Evolutionary conservation across 768 basidiomycete species (phyloP), one percentile per base, ranked within the genome.

Genomic region (Boletus subcaerulescens): DNA sequence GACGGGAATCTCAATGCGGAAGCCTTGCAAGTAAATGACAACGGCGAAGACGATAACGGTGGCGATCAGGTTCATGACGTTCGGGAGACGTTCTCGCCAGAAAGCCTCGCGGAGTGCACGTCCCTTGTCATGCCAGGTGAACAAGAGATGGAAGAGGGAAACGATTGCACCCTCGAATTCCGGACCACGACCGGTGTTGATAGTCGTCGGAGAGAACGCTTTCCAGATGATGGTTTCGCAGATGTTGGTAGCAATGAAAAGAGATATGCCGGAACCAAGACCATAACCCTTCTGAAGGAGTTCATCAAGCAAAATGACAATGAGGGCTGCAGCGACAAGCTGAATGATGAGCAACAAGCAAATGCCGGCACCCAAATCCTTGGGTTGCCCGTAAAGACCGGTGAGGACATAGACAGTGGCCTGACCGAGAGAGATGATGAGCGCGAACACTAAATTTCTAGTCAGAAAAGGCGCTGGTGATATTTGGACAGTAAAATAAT

Each of bases 151-250:
- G 91, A 98, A 97, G 52, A 98, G 81, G 2, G 95, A 87, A 61
- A 98, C 90, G 61, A 98, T 78, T 36, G 96, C 97, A 57, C 97
- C 97, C 67, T 98, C 96, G 62, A 98, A 99, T 72, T 99, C 97
- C 49, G 95, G 91, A 3, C 96, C 96, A 59, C 96, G 91, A 38
- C 96, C 97, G 31, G 94, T 98, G 82, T 98, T 98, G 74, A 98
- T 75, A 44, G 97, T 98, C 20, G 93, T 98, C 11, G 97, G 97
- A 1, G 93, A 95, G 77, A 99, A 98, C 2, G 96, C 97, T 69
- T 99, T 99, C 96, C 96, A 99, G 69, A 98, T 86, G 76, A 99
- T 98, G 59, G 89, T 92, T 73, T 99, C 97, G 74, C 96, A 98
- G 64, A 99, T 98, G 80, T 98, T 99, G 77, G 97, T 98, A 5